Evolutionary conservation across 2,329 filamentous ascomycete genomes (phyloP), one percentile per base, ranked within the genome.

Genomic region (Amauroascus niger): DNA sequence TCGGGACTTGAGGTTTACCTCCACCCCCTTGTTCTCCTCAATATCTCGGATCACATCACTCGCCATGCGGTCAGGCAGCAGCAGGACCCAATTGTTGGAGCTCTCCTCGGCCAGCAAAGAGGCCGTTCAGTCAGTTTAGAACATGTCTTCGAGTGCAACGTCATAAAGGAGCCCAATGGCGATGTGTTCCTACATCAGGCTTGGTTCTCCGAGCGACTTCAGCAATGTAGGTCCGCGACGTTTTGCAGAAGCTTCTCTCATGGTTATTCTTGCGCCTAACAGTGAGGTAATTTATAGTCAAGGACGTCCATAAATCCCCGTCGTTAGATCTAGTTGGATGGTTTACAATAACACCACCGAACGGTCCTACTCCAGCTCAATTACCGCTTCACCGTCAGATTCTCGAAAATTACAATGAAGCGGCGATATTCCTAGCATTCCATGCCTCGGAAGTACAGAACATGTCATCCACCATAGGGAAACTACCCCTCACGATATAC

Each of bases 21-120:
- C 16, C 93, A 98, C 65, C 93, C 93, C 24, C 83, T 98, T 47
- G 90, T 95, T 50, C 85, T 97, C 60, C 87, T 98, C 71, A 94
- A 87, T 60, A 93, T 98, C 64, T 95, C 91, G 62, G 93, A 98
- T 71, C 94, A 95, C 69, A 89, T 97, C 68, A 95, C 91, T 55
- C 82, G 93, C 56, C 90, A 95, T 69, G 87, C 84, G 1, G 78
- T 95, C 54, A 82, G 93, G 55, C 75, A 82, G 50, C 83, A 89
- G 63, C 69, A 75, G 16, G 87, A 87, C 0, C 88, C 89, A 14
- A 79, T 96, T 16, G 80, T 91, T 2, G 93, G 93, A 54, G 89
- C 86, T 50, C 77, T 98, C n/a, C 73, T 98, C 5, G 93, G 93
- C 14, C 87, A 93, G 65, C 90, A 96, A 63, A 87, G 88, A 74